Percentiles rank a stretch among this genome's conserved stretches.
Conservation (phyloP, 805 yeast species). For the Kuraishia capsulata region DNA sequence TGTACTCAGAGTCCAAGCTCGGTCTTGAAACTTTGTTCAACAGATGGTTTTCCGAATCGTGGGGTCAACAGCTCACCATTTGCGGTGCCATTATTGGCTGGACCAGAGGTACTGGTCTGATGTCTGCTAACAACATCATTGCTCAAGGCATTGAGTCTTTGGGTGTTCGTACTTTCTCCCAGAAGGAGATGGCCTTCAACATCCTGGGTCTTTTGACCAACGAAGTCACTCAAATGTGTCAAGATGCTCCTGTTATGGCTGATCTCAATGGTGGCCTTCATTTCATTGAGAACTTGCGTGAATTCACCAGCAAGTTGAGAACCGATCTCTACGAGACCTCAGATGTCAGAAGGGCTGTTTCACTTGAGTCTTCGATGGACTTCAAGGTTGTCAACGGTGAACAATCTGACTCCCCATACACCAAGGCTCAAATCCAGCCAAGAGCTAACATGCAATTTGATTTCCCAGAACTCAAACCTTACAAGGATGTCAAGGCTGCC, state of each 20-base stretch:
- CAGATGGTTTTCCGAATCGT: constrained; percentile 98
- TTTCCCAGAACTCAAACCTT: constrained; percentile 82
- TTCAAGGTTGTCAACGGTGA: constrained; percentile 80
- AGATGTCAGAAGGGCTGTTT: constrained; percentile 91
- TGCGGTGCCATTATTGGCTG: constrained; percentile 99
- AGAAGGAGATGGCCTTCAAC: constrained; percentile 99
- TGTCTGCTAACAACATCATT: constrained; percentile 94
- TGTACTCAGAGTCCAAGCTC: constrained; percentile 95
- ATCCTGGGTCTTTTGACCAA: constrained; percentile 90
- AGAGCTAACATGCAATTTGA: constrained; percentile 91
- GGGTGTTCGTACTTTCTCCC: constrained; percentile 97
- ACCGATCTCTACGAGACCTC: constrained; percentile 68
- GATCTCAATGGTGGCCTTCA: constrained; percentile 99
- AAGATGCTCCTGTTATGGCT: constrained; percentile 92
- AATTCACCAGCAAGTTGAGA: constrained; percentile 73
- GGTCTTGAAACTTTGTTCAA: constrained; percentile 93
- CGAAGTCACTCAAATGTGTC: constrained; percentile 75
- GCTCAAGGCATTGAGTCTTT: constrained; percentile 95
- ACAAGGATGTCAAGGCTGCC: constrained; percentile 58
- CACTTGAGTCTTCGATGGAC: constrained; percentile 88
- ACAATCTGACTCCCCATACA: constrained; percentile 77
- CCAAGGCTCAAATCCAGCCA: constrained; percentile 73
- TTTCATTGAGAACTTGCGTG: constrained; percentile 85
- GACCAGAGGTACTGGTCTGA: constrained; percentile 99
- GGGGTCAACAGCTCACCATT: constrained; percentile 89